Evolutionary conservation across 1,139 yeast species (phyloP).

Genomic region (Hansenula lynferdii): DNA sequence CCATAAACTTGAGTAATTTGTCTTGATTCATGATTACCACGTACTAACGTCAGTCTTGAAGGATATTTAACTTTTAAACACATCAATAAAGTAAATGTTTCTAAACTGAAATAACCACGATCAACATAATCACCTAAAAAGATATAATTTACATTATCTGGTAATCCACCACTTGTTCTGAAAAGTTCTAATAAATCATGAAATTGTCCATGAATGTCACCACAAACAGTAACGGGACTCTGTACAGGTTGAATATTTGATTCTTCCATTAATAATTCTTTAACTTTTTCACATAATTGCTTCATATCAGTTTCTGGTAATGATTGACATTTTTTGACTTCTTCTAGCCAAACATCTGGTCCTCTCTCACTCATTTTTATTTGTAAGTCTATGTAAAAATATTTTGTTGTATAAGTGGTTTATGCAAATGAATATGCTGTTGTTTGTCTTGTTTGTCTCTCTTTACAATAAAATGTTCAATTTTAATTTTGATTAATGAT

Average conservation of each 20-base stretch:
- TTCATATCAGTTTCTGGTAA: constrained; percentile 94
- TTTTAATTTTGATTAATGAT: too few relatives aligned
- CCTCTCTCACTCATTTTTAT: constrained; percentile 66
- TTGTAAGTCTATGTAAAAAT: neutral
- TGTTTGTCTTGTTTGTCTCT: too few relatives aligned
- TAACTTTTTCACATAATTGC: constrained; percentile 90
- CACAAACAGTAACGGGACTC: constrained; percentile 98
- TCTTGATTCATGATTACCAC: constrained; percentile 94
- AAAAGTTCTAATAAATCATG: constrained; percentile 91
- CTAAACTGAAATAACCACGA: constrained; percentile 91
- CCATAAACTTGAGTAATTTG: constrained; percentile 97
- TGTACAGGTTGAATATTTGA: constrained; percentile 95
- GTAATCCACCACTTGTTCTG: constrained; percentile 92
- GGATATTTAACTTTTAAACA: constrained; percentile 88
- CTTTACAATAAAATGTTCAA: too few relatives aligned
- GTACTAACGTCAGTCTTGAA: constrained; percentile 75
- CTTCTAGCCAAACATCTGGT: constrained; percentile 96
- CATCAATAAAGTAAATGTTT: constrained; percentile 88
- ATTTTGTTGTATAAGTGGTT: neutral
- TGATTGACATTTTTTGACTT: constrained; percentile 84
- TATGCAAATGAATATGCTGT: neutral
- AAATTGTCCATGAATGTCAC: constrained; percentile 98
- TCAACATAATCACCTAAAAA: constrained; percentile 96
- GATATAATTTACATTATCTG: constrained; percentile 69
- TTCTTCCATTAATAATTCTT: constrained; percentile 87